A percentile compares a stretch with the other conserved stretches of the same genome.
Evolutionary conservation across 108 stramenopile genomes (phyloP).

Genomic region (Nitzschia sp.): DNA sequence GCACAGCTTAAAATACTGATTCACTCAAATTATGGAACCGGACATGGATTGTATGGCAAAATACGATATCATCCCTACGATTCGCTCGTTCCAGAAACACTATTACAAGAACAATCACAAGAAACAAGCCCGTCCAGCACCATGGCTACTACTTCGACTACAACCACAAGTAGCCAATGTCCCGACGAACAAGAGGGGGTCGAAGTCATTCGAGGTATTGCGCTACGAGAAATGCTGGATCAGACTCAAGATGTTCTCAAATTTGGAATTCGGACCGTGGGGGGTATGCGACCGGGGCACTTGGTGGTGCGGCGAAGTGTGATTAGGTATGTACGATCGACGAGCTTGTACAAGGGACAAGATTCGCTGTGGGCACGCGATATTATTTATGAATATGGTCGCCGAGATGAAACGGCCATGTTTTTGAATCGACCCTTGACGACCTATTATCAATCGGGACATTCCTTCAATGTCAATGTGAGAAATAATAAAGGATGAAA

Average conservation of each 20-base stretch:
- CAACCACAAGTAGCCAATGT: background rate
- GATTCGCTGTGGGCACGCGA: slow-evolving; percentile 13
- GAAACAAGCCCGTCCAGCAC: too few relatives aligned
- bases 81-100: background rate
- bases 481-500: background rate
- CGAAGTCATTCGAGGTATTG: slow-evolving; percentile 14
- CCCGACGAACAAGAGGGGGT: slow-evolving; percentile 19
- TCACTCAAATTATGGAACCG: slow-evolving; percentile 19
- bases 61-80: slow-evolving; percentile 15
- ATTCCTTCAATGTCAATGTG: slow-evolving; percentile 14
- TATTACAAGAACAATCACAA: too few relatives aligned
- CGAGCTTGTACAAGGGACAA: slow-evolving; percentile 18
- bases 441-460: slow-evolving; percentile 26
- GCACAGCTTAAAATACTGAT: background rate
- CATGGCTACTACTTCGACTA: background rate
- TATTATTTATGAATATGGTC: slow-evolving; percentile 15
- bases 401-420: slow-evolving; percentile 14
- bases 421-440: slow-evolving; percentile 17
- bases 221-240: slow-evolving; percentile 2
- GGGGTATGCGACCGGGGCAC: slow-evolving; percentile 20
- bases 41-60: slow-evolving; percentile 13
- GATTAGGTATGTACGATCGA: background rate
- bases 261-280: slow-evolving; percentile 19
- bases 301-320: slow-evolving; percentile 9
- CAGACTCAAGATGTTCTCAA: slow-evolving; percentile 19